phyloP scores from a whole-genome alignment of 495 filamentous ascomycete genomes.

The Baudoinia panamericana region DNA sequence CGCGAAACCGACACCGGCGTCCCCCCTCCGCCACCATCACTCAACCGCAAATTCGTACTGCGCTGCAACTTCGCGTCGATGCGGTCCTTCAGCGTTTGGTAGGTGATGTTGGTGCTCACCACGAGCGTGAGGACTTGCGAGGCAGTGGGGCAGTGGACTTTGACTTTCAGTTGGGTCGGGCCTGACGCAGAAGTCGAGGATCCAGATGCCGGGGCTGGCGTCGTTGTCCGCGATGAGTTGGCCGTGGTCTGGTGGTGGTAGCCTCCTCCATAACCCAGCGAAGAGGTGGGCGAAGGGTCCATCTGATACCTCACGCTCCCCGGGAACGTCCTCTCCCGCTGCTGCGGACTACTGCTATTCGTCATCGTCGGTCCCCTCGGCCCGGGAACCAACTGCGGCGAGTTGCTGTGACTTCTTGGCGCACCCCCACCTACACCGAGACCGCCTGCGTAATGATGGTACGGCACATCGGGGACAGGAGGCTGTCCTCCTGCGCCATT shows the following conservation, averaged over 20 bases:
- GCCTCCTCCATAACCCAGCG: too few species aligned
- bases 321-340: background rate
- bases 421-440: too few species aligned
- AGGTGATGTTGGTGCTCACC: conserved; percentile 82
- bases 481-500: conserved; percentile 38
- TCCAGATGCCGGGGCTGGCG: too few species aligned
- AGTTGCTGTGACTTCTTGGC: conserved; percentile 54
- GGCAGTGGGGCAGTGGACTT: conserved; percentile 69
- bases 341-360: background rate
- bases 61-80: conserved; percentile 88
- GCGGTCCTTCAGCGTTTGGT: conserved; percentile 84
- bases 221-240: too few species aligned
- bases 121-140: conserved; percentile 74
- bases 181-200: too few species aligned
- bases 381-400: conserved; percentile 33
- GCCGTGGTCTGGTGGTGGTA: background rate
- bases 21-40: conserved; percentile 36
- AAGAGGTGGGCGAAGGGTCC: too few species aligned
- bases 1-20: too few species aligned
- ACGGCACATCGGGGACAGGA: conserved; percentile 53
- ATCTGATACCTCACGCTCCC: too few species aligned
- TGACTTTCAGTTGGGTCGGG: conserved; percentile 78
- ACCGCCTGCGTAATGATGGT: background rate
- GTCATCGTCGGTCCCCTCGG: background rate
- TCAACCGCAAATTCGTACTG: conserved; percentile 67